These are phyloP conservation scores for Trifolium dubium DNA, from an alignment of 306 rosid species.

Conservation along the genomic window DNA sequence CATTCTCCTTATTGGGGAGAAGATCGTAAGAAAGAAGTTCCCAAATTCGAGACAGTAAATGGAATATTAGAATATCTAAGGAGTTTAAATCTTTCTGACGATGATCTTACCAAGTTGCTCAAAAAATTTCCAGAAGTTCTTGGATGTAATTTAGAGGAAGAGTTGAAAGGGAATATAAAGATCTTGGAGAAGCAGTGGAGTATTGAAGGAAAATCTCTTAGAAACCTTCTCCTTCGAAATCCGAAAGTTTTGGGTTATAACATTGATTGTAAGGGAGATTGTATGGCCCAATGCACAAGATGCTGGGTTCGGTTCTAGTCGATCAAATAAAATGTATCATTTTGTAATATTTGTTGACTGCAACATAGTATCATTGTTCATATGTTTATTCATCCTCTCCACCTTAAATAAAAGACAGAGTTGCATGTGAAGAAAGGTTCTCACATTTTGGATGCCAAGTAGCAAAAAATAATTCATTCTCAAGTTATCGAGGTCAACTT, in stretches of 20 bases:
- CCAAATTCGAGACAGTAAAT: constrained; percentile 57
- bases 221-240: constrained; percentile 82
- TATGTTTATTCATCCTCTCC: constrained; percentile 15
- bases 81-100: constrained; percentile 75
- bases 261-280: constrained; percentile 89
- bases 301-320: constrained; percentile 93
- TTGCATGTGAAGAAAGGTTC: constrained; percentile 34
- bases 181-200: constrained; percentile 80
- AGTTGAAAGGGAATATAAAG: constrained; percentile 69
- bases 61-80: constrained; percentile 68
- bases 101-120: constrained; percentile 77
- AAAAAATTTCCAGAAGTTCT: constrained; percentile 94
- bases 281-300: constrained; percentile 93
- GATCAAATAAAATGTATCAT: constrained; percentile 5
- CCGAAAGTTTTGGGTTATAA: constrained; percentile 88
- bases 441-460: constrained; percentile 13
- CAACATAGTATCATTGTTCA: constrained; percentile 17
- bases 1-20: constrained; percentile 98
- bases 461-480: constrained; percentile 17
- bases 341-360: constrained; percentile 9
- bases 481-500: not conserved
- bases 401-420: constrained; percentile 14
- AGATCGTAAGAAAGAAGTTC: constrained; percentile 65
- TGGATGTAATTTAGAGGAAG: constrained; percentile 80
- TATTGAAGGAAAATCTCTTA: constrained; percentile 72